Percentiles rank a stretch among this genome's conserved stretches.
Conservation (phyloP, 257 asterid species). For the Perilla frutescens region DNA sequence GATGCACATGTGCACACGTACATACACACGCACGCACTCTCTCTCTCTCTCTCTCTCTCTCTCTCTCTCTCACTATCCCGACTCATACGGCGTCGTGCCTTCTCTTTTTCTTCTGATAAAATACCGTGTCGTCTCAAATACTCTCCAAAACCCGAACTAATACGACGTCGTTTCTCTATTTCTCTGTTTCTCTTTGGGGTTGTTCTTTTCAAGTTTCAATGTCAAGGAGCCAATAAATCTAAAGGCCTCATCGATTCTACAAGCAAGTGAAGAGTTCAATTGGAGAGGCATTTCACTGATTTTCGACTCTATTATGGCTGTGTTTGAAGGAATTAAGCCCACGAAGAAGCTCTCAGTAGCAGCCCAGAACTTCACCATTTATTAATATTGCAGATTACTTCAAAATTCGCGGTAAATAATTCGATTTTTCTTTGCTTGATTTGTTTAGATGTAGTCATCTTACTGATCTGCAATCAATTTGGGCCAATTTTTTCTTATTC, state of each 20-base stretch:
- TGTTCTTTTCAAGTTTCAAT: neutral
- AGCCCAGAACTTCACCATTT: neutral
- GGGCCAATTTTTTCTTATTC: neutral
- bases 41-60: no score
- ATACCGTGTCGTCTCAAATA: no score
- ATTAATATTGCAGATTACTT: neutral
- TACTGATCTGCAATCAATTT: slow-evolving; percentile 1
- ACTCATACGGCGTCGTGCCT: no score
- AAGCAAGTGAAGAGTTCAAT: neutral
- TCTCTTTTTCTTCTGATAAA: no score
- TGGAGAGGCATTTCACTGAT: neutral
- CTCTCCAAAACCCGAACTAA: no score
- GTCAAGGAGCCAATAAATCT: neutral
- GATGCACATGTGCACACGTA: no score
- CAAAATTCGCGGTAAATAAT: neutral
- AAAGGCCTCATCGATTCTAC: neutral
- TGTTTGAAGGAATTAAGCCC: neutral
- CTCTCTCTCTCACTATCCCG: no score
- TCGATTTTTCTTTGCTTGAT: neutral
- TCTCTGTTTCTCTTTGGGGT: neutral
- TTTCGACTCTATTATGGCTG: neutral
- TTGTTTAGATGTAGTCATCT: neutral
- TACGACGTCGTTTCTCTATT: neutral
- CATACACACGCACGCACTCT: no score
- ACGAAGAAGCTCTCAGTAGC: neutral